These are phyloP conservation scores for Citeromyces hawaiiensis DNA, from an alignment of 1,139 yeast species.

Conservation along the genomic window DNA sequence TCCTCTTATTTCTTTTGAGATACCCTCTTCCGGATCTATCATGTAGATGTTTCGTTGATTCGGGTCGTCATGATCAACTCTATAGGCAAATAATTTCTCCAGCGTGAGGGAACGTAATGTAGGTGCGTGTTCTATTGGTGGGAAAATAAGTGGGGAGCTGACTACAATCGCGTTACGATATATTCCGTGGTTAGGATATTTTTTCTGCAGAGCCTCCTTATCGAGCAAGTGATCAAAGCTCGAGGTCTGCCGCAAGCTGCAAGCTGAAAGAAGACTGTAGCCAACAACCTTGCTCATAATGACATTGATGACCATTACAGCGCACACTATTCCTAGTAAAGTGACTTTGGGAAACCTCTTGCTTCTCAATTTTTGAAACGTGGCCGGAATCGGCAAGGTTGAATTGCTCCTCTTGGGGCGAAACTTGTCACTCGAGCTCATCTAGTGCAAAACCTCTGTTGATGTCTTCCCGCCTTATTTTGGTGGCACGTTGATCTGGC, in stretches of 20 bases:
- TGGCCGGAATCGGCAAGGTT: constrained; percentile 9
- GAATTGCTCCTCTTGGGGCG: constrained; percentile 10
- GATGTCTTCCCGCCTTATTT: neutral
- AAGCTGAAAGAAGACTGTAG: constrained; percentile 1
- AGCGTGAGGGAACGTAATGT: constrained; percentile 41
- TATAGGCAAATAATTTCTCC: constrained; percentile 31
- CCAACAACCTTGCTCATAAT: constrained; percentile 1
- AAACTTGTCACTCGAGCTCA: constrained; percentile 12
- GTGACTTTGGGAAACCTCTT: constrained; percentile 1
- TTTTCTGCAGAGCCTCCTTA: constrained; percentile 8
- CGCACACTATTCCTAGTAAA: neutral
- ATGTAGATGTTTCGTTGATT: constrained; percentile 26
- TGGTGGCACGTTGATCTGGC: neutral
- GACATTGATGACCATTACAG: constrained; percentile 2
- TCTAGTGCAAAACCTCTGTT: constrained; percentile 8
- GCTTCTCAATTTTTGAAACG: constrained; percentile 4
- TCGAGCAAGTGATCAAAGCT: constrained; percentile 10
- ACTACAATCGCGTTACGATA: constrained; percentile 30
- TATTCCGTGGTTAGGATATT: constrained; percentile 21
- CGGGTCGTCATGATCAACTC: constrained; percentile 22
- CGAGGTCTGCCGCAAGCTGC: constrained; percentile 1
- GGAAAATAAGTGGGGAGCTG: constrained; percentile 41
- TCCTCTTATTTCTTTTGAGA: constrained; percentile 15
- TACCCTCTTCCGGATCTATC: constrained; percentile 2
- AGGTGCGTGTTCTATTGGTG: constrained; percentile 55